Evolutionary conservation across 331 rosid genomes (phyloP).

Genomic region (Pyracantha coccinea): DNA sequence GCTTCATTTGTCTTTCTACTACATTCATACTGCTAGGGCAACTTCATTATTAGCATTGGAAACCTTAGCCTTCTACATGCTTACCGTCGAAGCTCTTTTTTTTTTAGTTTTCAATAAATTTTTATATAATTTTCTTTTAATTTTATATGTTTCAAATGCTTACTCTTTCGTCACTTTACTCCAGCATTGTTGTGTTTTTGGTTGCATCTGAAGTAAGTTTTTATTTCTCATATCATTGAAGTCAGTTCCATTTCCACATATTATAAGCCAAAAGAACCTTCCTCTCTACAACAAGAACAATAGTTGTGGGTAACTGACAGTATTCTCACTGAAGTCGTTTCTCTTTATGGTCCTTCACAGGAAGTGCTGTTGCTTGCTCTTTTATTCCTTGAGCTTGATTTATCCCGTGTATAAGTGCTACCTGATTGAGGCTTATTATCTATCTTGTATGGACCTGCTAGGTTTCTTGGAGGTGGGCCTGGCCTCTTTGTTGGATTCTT

Average conservation of each 20-base stretch:
- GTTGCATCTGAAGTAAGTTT: neutral
- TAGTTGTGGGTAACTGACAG: neutral
- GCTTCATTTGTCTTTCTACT: neutral
- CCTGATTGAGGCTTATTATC: slow-evolving; percentile 15
- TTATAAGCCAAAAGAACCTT: neutral
- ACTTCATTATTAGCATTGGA: neutral
- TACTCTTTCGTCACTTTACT: neutral
- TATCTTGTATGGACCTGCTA: slow-evolving; percentile 23
- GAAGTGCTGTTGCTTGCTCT: neutral
- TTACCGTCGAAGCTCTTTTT: neutral
- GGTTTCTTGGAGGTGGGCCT: slow-evolving; percentile 91
- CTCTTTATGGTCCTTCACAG: neutral
- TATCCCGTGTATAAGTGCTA: neutral
- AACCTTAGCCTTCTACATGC: neutral
- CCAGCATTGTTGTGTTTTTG: neutral
- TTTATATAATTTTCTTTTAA: neutral
- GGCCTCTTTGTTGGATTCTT: slow-evolving; percentile 55
- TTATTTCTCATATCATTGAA: neutral
- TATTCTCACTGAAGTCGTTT: neutral
- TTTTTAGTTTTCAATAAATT: too few relatives aligned
- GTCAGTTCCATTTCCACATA: neutral
- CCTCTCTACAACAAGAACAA: neutral
- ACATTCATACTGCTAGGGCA: neutral
- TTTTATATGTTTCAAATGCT: neutral
- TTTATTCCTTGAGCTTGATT: neutral